Base-by-base conservation (phyloP, 805 yeast species). In the Cyberlindnera galapagoensis region DNA sequence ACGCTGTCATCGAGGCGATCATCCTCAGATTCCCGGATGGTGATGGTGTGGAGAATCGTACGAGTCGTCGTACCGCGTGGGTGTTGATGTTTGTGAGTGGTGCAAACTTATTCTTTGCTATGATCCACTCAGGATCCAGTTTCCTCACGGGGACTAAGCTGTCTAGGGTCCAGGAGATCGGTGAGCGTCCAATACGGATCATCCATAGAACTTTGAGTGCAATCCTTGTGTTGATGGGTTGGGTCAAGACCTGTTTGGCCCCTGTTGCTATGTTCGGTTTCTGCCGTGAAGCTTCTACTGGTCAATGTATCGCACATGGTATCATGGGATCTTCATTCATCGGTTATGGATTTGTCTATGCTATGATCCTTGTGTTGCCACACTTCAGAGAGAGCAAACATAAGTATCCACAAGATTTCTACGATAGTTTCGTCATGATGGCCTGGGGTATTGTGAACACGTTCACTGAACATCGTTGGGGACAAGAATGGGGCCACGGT, bases 401-500 rank as follows among this genome's bases (percentile, higher is more conserved):
- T 7, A 62, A 62, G 32, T 72, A 67, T 40, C 73, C 88, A 16
- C 97, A 86, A 53, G 97, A 90, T 52, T 80, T 80, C 49, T 84
- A 74, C 53, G 97, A 90, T 57, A 78, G 88, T 23, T 44, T 69
- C 25, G 70, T 86, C 24, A 86, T 90, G 76, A 79, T 85, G 33
- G 56, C 68, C 9, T 90, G 96, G 95, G 97, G 97, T 6, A 75
- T 87, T 21, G 80, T 90, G 37, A 90, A 90, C 56, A 87, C 97
- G 1, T 90, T 90, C 58, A 90, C 97, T 2, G 97, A 90, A 58
- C 97, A 90, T 57, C 63, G 97, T 40, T 90, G 97, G 97, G 94
- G 94, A 23, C 52, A 56, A 20, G 92, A 87, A 52, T 90, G 97
- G 97, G 69, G 74, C 26, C 94, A 83, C 65, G 92, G 95, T 8